These are phyloP conservation scores for Physocladia obscura DNA, from an alignment of 192 early-diverging fungal species.

Conservation along the genomic window DNA sequence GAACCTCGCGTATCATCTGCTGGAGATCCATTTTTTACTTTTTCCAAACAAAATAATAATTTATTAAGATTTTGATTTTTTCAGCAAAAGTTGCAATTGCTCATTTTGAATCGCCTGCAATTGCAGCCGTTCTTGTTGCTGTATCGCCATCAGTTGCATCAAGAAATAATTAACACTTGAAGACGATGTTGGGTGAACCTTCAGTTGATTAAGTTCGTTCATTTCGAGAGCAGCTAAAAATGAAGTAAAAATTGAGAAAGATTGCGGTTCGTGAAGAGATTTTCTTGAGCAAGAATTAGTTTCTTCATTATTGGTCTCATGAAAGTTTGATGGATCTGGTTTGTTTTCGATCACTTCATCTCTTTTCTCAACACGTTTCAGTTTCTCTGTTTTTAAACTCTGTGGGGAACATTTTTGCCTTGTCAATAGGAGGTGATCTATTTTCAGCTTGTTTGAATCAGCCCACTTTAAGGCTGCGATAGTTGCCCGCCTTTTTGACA, in stretches of 20 bases:
- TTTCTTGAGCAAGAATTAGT: neutral
- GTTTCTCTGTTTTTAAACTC: neutral
- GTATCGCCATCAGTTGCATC: slow-evolving; percentile 7
- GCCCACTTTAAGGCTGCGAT: slow-evolving; percentile 36
- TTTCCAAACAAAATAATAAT: too few species aligned
- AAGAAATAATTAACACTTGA: neutral
- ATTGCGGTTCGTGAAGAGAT: neutral
- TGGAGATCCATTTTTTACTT: slow-evolving; percentile 21
- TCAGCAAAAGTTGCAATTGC: neutral
- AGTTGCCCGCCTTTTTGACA: slow-evolving; percentile 39
- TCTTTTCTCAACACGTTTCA: neutral
- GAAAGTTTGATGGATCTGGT: neutral
- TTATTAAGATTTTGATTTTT: neutral
- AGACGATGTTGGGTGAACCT: neutral
- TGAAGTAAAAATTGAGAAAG: neutral
- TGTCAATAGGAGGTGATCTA: neutral
- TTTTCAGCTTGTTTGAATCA: neutral
- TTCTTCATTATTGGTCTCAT: neutral
- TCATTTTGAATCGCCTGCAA: neutral
- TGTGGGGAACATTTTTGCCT: slow-evolving; percentile 9
- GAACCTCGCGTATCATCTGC: slow-evolving; percentile 19
- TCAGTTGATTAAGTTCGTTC: neutral
- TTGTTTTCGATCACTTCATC: neutral
- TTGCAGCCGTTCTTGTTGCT: slow-evolving; percentile 6
- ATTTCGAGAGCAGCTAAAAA: neutral